Base-by-base conservation (phyloP, 2,329 filamentous ascomycete species). In the Biscogniauxia marginata region DNA sequence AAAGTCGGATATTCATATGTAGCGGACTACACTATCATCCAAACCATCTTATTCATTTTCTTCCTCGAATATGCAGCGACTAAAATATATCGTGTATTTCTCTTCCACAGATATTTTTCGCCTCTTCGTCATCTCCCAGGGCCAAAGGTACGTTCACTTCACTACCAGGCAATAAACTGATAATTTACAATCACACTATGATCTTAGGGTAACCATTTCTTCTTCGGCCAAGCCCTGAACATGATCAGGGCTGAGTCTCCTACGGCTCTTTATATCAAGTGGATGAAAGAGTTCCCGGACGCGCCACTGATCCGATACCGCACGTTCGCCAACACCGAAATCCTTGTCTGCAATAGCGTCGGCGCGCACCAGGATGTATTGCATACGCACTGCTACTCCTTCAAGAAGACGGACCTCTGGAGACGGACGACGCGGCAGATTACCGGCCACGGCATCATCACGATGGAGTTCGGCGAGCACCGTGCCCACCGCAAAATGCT, bases 401-500 rank as follows among this genome's bases (percentile, higher is more conserved):
- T 72, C 44, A 57, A 60, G n/a, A 73, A 72, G 58, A 65, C 69
- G 3, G 19, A 52, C 13, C 16, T 11, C 7, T 71, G 65, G 49
- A 56, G 51, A 21, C 61, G 65, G 6, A 60, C 72, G 18, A 57
- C 64, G 2, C 63, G 56, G 16, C 60, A 63, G 34, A 58, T 70
- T 22, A 55, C 62, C 4, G 68, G 67, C 3, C 54, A 62, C 4
- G 74, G 73, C 0, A 60, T 77, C 3, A 65, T 72, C 1, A 72
- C 74, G 34, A 62, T 69, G 9, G 71, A 75, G 49, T 71, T 70
- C 13, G 70, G 71, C 9, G 62, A 69, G 47, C 74, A 77, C 49
- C 68, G 66, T 39, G 56, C 57, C n/a, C 68, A 73, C 43, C 65
- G 74, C 23, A 71, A 67, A n/a, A 60, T 72, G 51, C 58, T 77